Base-by-base conservation (phyloP, 495 filamentous ascomycete genomes). In the Cercophora newfieldiana region DNA sequence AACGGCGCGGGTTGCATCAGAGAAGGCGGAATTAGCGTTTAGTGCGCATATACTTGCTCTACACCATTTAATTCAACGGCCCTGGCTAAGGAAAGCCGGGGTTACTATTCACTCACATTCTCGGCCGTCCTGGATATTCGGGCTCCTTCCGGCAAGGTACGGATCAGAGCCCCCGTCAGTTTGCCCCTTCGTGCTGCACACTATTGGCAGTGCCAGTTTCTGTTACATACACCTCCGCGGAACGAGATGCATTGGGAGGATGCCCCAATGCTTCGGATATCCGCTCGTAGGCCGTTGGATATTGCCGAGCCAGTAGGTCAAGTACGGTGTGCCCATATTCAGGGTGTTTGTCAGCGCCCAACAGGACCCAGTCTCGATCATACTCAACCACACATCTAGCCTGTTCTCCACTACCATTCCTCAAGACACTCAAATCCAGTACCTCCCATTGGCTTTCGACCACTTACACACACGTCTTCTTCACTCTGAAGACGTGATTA, bases 1-100 rank as follows among this genome's bases (percentile, higher is more conserved):
- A 66, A 59, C 33, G 63, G 59, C 64, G 71, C 72, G 66, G 64
- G 66, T 55, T 69, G 72, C 68, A 72, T 73, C 25, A 64, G 61
- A 58, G 44, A 54, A 57, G 25, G 59, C 64, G 59, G 53, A 25
- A 60, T 61, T 24, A 67, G 64, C 64, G 56, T 69, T 64, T 59
- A 63, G 56, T 54, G 62, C 67, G 68, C 62, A 66, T 63, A 71
- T 71, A 71, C 66, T 67, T 47, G 60, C 56, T 66, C 66, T 75
- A 69, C 55, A 66, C 58, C 24, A 59, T 69, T 69, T 75, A 75
- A 75, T 75, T 61, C 51, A 62, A 64, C 30, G 22, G 47, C 33
- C 49, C 30, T 26, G 59, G 57, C 60, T 44, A 37, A 33, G 16
- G n/a, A 29, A 48, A 19, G 51, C 37, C 33, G 53, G 63, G 60